These are phyloP conservation scores for Tillandsia fasciculata DNA, from an alignment of 176 grass and related monocot species.

Conservation along the genomic window DNA sequence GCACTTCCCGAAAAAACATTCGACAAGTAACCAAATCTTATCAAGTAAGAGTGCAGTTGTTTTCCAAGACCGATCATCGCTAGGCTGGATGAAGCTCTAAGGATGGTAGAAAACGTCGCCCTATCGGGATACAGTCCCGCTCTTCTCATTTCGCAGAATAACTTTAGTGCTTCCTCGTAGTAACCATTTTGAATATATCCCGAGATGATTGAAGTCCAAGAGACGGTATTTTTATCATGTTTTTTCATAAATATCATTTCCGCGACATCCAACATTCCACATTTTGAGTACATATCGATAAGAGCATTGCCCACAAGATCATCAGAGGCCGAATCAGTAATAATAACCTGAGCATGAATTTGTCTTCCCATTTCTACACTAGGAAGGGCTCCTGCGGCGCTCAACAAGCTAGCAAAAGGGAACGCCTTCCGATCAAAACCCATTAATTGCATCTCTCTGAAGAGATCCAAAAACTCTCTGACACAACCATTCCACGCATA, in stretches of 20 bases:
- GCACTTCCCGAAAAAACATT: constrained; percentile 59
- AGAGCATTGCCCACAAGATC: constrained; percentile 52
- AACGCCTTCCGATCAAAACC: constrained; percentile 42
- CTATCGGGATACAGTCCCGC: constrained; percentile 38
- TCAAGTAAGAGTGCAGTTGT: constrained; percentile 50
- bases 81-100: constrained; percentile 55
- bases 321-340: constrained; percentile 33
- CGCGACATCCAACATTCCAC: constrained; percentile 35
- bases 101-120: constrained; percentile 50
- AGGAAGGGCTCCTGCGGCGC: constrained; percentile 44
- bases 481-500: constrained; percentile 43
- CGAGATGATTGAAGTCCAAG: constrained; percentile 55
- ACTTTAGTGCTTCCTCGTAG: constrained; percentile 33
- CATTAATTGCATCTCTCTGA: constrained; percentile 46
- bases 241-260: constrained; percentile 35
- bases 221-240: constrained; percentile 31
- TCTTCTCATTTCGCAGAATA: constrained; percentile 56
- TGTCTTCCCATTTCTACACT: constrained; percentile 59
- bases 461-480: constrained; percentile 28
- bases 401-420: constrained; percentile 66
- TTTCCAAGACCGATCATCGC: constrained; percentile 43
- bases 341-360: constrained; percentile 61
- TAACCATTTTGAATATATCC: constrained; percentile 51
- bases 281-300: constrained; percentile 71
- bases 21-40: constrained; percentile 42